phyloP scores from a whole-genome alignment of 169 alveolate species.

The Eimeria praecox region DNA sequence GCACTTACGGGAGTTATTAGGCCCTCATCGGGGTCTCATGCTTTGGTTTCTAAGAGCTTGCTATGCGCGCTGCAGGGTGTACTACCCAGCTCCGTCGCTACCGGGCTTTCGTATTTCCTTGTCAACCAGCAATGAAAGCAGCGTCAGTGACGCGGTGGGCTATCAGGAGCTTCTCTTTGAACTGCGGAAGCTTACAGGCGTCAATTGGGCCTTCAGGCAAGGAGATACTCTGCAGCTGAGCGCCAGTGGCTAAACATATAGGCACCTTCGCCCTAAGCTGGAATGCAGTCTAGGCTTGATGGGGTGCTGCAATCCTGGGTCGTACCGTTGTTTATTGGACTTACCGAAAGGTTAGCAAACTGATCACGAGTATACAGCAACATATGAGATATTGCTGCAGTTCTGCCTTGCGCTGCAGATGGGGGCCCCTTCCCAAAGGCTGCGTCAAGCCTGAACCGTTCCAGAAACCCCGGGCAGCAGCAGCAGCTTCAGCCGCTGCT shows the following conservation, averaged over 20 bases:
- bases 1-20: not conserved
- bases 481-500: slow-evolving; percentile 29
- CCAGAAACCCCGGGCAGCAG: not conserved
- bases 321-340: not conserved
- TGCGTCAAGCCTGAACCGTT: slow-evolving; percentile 55
- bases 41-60: not conserved
- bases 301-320: not conserved
- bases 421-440: slow-evolving; percentile 58
- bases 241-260: not conserved
- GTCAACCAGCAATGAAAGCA: not conserved
- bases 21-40: not conserved
- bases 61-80: slow-evolving; percentile 22
- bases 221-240: not conserved
- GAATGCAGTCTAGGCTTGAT: not conserved
- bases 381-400: not conserved
- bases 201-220: slow-evolving; percentile 60
- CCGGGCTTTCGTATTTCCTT: slow-evolving; percentile 46
- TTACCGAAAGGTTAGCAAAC: not conserved
- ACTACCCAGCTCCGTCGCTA: slow-evolving; percentile 64
- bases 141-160: slow-evolving; percentile 32
- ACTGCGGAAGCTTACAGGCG: slow-evolving; percentile 60
- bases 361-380: not conserved
- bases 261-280: not conserved
- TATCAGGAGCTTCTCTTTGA: slow-evolving; percentile 34
- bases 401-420: not conserved